Base-by-base conservation (phyloP, 306 rosid genomes). In the Crotalaria pallida region DNA sequence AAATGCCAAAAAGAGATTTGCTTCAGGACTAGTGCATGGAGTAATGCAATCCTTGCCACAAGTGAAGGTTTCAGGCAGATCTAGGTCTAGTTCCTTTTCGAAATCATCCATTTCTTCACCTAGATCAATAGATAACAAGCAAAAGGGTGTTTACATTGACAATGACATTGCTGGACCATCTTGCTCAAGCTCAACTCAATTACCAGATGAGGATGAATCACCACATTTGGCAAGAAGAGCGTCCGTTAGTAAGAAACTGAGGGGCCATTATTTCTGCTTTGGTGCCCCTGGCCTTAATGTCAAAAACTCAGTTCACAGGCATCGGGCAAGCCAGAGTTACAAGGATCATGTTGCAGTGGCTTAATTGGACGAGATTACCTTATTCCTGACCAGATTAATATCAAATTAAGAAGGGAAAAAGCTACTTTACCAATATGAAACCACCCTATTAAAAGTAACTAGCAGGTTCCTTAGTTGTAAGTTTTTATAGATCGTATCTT, bases 81-180 rank as follows among this genome's bases (percentile, higher is more conserved):
- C 96, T 0, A 84, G 97, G 48, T 93, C 98, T 3, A 93, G 98
- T 65, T 93, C 98, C 27, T 88, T 93, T 59, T 90, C 98, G 10
- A 90, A 88, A 64, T 81, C 97, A 29, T 80, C 91, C 6, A 73
- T 92, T 44, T 88, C 98, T 50, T 93, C 98, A 6, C 96, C 96
- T 0, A 76, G 71, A 58, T 90, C 96, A 45, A 24, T 79, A 36
- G 89, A 93, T 53, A 90, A 93, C 49, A 90, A 88, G 53, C 97
- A 87, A 52, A 93, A 93, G 72, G 91, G 88, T 21, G 36, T 86
- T 40, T 85, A 6, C 77, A 71, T 81, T 36, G 92, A 88, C n/a
- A 81, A 69, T 66, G 90, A 88, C 15, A 47, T 68, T 36, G 84
- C 94, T 3, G 89, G 96, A 13, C 88, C 96, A 23, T 90, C 98